Evolutionary conservation across 495 filamentous ascomycete species (phyloP), one percentile per base, ranked within the genome.

Genomic region (Hypoxylon lenormandii): DNA sequence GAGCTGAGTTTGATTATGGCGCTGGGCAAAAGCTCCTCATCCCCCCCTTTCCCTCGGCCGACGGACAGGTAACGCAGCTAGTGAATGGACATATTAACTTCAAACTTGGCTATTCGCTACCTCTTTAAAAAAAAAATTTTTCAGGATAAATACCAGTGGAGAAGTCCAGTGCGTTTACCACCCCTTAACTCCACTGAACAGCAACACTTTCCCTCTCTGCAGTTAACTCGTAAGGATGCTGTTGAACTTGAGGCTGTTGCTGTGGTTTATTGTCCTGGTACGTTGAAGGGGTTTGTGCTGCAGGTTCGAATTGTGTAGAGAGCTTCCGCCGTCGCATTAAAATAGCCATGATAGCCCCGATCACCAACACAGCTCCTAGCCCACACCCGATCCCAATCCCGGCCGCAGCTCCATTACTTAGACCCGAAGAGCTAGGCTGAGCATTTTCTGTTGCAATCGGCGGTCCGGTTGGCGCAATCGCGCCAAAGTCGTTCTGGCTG

Each of bases 351-450:
- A 15, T n/a, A 2, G 15, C 26, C n/a, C 48, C 48, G 6, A 19
- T 36, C 26, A 51, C 5, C 15, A 16, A 10, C 3, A 51, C 15
- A 23, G 26, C n/a, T 51, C 19, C 48, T 13, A 51, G 48, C 3
- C 48, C 48, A 36, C 48, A 51, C 23, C 48, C 48, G 16, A 36
- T 15, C 15, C 48, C 48, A 33, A 51, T 51, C 48, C 48, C 48
- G n/a, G 48, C 48, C n/a, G 48, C 48, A 15, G 48, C 48, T 1
- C 23, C 48, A 6, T 22, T 23, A 36, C 48, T 51, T 1, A 51
- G 26, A 7, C 12, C 26, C 12, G 48, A n/a, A 8, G 48, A 30
- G 23, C 13, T 18, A 15, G 48, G n/a, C 46, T 28, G 26, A 7
- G 3, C 7, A 10, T 10, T 19, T 15, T 21, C 13, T n/a, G 48